Evolutionary conservation across 1,284 basidiomycete genomes (phyloP).

Genomic region (Tylopilus sp.): DNA sequence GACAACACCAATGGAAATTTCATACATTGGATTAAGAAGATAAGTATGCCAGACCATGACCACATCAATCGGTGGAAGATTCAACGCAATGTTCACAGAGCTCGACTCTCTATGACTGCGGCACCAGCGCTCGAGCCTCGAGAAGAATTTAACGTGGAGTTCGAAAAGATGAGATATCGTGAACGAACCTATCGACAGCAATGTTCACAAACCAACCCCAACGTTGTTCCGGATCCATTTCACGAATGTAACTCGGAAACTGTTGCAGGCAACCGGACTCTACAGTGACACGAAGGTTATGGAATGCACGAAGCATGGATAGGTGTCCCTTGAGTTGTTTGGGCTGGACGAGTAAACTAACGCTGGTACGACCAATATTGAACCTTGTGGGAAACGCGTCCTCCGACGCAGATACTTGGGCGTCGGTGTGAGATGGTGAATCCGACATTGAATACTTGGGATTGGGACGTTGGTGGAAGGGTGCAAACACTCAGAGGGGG

Average conservation of each 20-base stretch:
- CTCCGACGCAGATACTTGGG: slow-evolving; percentile 15
- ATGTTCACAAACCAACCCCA: slow-evolving; percentile 41
- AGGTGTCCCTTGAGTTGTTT: slow-evolving; percentile 38
- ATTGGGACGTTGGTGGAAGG: no score
- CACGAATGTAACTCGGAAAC: slow-evolving; percentile 24
- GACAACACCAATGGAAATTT: background rate
- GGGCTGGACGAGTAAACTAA: slow-evolving; percentile 26
- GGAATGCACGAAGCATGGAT: slow-evolving; percentile 29
- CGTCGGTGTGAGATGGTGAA: slow-evolving; percentile 10
- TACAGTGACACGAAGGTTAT: slow-evolving; percentile 26
- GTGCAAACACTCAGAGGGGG: no score
- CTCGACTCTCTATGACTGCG: background rate
- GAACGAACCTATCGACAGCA: slow-evolving; percentile 39
- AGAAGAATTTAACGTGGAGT: background rate
- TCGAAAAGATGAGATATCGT: background rate
- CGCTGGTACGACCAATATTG: slow-evolving; percentile 20
- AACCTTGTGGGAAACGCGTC: slow-evolving; percentile 31
- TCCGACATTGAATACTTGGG: slow-evolving; percentile 13
- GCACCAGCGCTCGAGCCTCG: slow-evolving; percentile 36
- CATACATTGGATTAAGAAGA: slow-evolving; percentile 51
- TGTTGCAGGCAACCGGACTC: slow-evolving; percentile 13
- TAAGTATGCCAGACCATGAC: slow-evolving; percentile 58
- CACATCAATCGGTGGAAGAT: slow-evolving; percentile 44
- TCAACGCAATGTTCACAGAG: background rate
- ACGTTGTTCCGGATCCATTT: slow-evolving; percentile 34